phyloP scores from a whole-genome alignment of 768 basidiomycete genomes.

The Hygrophoropsis aurantiaca region DNA sequence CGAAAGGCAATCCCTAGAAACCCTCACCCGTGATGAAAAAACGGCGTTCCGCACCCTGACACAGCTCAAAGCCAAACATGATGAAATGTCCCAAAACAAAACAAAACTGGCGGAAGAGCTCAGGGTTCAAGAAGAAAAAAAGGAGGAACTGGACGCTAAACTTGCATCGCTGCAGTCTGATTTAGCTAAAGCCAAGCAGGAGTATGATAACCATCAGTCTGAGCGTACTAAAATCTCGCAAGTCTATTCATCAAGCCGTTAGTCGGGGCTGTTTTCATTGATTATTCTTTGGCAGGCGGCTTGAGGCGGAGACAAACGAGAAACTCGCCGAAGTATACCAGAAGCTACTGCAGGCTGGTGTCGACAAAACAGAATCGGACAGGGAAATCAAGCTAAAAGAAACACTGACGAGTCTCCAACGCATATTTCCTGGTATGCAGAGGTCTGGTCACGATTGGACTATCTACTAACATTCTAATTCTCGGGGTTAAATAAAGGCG shows the following conservation, averaged over 20 bases:
- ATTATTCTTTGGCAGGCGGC: slow-evolving; percentile 53
- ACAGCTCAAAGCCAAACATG: slow-evolving; percentile 68
- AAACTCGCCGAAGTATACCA: slow-evolving; percentile 80
- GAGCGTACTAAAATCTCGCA: slow-evolving; percentile 81
- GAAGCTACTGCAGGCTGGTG: slow-evolving; percentile 86
- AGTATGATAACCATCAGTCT: slow-evolving; percentile 82
- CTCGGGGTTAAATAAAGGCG: slow-evolving; percentile 48
- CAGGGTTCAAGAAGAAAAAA: slow-evolving; percentile 45
- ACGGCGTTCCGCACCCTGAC: slow-evolving; percentile 60
- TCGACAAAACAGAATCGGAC: slow-evolving; percentile 85
- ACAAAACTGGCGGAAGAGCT: slow-evolving; percentile 57
- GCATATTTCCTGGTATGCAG: slow-evolving; percentile 79
- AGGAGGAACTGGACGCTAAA: slow-evolving; percentile 65
- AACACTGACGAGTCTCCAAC: slow-evolving; percentile 76
- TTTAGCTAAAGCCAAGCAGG: slow-evolving; percentile 64
- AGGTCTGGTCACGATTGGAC: not conserved
- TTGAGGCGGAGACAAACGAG: slow-evolving; percentile 90
- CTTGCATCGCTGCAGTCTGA: slow-evolving; percentile 57
- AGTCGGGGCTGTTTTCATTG: not conserved
- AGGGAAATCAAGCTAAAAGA: slow-evolving; percentile 84
- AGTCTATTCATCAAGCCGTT: slow-evolving; percentile 20
- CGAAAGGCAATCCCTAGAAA: slow-evolving; percentile 85
- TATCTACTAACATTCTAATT: not conserved
- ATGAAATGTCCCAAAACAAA: slow-evolving; percentile 60
- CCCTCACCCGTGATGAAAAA: slow-evolving; percentile 81